Conservation (phyloP, 2,329 filamentous ascomycete genomes). For the Alternaria postmessia region DNA sequence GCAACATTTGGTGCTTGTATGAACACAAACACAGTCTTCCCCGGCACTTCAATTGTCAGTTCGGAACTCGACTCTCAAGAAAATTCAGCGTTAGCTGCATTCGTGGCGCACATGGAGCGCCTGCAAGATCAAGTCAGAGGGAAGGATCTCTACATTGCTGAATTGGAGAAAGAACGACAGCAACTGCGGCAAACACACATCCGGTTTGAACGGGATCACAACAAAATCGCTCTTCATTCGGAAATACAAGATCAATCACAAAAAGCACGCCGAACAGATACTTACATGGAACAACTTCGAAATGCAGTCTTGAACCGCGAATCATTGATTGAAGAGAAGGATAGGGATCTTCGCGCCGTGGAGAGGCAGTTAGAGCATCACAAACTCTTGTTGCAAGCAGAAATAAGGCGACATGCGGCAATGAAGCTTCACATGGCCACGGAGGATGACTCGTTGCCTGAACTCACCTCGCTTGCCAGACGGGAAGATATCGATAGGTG, state of each 20-base stretch:
- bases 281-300: conserved; percentile 41
- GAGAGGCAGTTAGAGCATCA: conserved; percentile 52
- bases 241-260: conserved; percentile 40
- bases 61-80: conserved; percentile 27
- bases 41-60: conserved; percentile 28
- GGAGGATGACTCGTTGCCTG: conserved; percentile 37
- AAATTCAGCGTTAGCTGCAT: conserved; percentile 34
- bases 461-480: conserved; percentile 37
- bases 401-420: conserved; percentile 51
- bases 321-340: conserved; percentile 42
- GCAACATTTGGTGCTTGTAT: conserved; percentile 23
- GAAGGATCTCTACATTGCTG: conserved; percentile 35
- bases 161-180: conserved; percentile 34
- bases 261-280: conserved; percentile 38
- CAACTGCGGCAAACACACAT: conserved; percentile 28
- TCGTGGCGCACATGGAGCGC: conserved; percentile 41
- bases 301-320: conserved; percentile 43
- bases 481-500: conserved; percentile 48
- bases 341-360: conserved; percentile 35
- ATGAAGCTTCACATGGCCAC: conserved; percentile 29
- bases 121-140: conserved; percentile 45
- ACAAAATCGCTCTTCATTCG: conserved; percentile 33
- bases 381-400: conserved; percentile 51
- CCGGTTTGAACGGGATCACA: conserved; percentile 33
- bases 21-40: conserved; percentile 44